Base-by-base conservation (phyloP, 768 basidiomycete genomes). In the Lentinula sp. region DNA sequence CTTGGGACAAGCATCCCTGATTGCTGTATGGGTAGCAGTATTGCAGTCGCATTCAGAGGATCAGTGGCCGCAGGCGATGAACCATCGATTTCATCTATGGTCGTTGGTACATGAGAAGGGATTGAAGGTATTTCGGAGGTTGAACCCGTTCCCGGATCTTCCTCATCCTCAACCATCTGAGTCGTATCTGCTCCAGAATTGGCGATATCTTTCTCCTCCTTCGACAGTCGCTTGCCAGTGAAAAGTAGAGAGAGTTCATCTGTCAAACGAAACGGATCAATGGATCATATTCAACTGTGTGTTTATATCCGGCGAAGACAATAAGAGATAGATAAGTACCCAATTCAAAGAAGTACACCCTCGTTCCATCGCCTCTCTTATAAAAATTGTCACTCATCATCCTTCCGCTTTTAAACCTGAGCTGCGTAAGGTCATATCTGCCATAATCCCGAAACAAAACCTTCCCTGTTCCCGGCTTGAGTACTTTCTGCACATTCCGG, bases 281-380 rank as follows among this genome's bases (percentile, higher is more conserved):
- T 18, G 64, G 35, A 23, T 53, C n/a, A 21, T 63, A 50, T 53
- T 13, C n/a, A 49, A 46, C 48, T 37, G 57, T 42, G 34, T 4
- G 11, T 43, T 11, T 43, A 43, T 13, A 13, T 39, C 6, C 42
- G 3, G 3, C 1, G 9, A 21, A 48, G 16, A 10, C 11, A 59
- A 51, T 59, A 43, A 54, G 43, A 1, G 0, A 28, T 28, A 65
- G 76, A 34, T 65, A 23, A 23, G 23, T 23, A 92, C 95, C 91
- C 10, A 91, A 71, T 62, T 92, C 89, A 65, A 99, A 99, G 72
- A 98, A 99, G 73, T 98, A 98, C 0, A 99, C 97, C 42, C 97
- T 80, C 0, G 97, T 98, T 68, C 93, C 95, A 75, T 99, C 97
- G 0, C 97, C 97, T 40, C 97, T 84, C 56, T 97, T 89, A 68